Base-by-base conservation (phyloP, 805 yeast species). In the Wickerhamiella azymoides region DNA sequence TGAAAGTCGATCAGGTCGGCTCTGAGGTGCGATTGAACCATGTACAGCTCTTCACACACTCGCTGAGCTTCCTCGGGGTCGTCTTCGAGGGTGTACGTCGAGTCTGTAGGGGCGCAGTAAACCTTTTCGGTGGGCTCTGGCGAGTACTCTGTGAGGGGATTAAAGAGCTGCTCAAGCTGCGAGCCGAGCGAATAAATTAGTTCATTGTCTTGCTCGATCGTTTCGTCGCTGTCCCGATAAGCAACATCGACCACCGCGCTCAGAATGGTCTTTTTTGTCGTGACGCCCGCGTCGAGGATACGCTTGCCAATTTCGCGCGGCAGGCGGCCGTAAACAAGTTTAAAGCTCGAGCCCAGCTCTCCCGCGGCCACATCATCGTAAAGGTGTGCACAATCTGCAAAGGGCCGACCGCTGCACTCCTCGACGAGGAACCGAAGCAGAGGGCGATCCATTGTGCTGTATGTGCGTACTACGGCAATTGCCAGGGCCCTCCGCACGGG, bases 341-440 rank as follows among this genome's bases (percentile, higher is more conserved):
- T 55, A 80, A 88, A 79, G 11, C 64, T 51, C 27, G 81, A 74
- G 0, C 96, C 94, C 24, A 84, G 58, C 9, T 72, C 71, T 0
- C 96, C 97, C 1, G 96, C 95, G 45, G 73, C 70, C 0, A 89
- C 80, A 54, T 84, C 95, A 61, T 89, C 96, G 74, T 78, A 70
- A 13, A 53, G 37, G 14, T 28, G 36, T 10, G 10, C 14, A 16
- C 39, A 38, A 13, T 43, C 45, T 10, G 30, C 40, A 27, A 35
- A 36, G 6, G 28, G 19, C 7, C 17, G 37, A 10, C 45, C 38
- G n/a, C 36, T 36, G 13, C 47, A 46, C 19, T 28, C 32, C 13
- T 47, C 39, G 13, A 44, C 44, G 11, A 49, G 41, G 25, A 19
- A 28, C 28, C 47, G 32, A 11, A 49, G 42, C 27, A 55, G 46